Percentiles rank a stretch among this genome's conserved stretches.
These are phyloP conservation scores for Arthrobotrys iridis DNA, from an alignment of 2,329 filamentous ascomycete species.

Conservation along the genomic window DNA sequence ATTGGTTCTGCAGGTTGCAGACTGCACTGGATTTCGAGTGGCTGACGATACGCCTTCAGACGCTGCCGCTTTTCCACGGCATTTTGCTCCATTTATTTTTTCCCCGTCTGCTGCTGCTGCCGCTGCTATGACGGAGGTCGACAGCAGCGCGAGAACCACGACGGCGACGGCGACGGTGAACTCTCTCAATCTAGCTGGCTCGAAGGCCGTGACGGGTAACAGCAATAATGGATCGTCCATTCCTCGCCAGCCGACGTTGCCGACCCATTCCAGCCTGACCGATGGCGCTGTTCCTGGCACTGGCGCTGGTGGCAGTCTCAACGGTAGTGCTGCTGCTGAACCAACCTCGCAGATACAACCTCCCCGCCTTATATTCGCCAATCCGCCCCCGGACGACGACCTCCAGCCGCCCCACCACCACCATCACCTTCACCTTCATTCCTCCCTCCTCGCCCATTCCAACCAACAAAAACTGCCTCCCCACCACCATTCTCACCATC, in stretches of 20 bases:
- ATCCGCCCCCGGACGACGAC: slow-evolving; percentile 43
- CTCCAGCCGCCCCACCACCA: slow-evolving; percentile 31
- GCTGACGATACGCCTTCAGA: slow-evolving; percentile 7
- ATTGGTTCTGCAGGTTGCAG: background rate
- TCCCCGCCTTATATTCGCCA: slow-evolving; percentile 55
- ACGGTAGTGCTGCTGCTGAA: background rate
- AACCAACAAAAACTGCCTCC: slow-evolving; percentile 12
- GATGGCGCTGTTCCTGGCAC: background rate
- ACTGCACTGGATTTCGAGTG: background rate
- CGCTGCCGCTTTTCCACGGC: slow-evolving; percentile 36
- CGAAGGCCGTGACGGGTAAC: background rate
- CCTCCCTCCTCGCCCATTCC: slow-evolving; percentile 19
- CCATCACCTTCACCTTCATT: slow-evolving; percentile 33
- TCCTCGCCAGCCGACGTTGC: slow-evolving; percentile 9
- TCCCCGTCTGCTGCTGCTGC: too few species aligned
- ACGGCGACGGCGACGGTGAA: background rate
- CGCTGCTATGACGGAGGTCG: slow-evolving; percentile 42
- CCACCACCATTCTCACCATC: slow-evolving; percentile 15
- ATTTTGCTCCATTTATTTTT: slow-evolving; percentile 1
- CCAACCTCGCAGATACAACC: slow-evolving; percentile 45
- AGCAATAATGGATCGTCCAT: slow-evolving; percentile 32
- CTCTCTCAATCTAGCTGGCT: background rate
- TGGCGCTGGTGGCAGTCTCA: background rate
- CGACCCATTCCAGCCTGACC: background rate
- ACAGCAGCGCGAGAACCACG: slow-evolving; percentile 1